Evolutionary conservation across 192 early-diverging fungal genomes (phyloP).

Genomic region (Pilobolus umbonatus): DNA sequence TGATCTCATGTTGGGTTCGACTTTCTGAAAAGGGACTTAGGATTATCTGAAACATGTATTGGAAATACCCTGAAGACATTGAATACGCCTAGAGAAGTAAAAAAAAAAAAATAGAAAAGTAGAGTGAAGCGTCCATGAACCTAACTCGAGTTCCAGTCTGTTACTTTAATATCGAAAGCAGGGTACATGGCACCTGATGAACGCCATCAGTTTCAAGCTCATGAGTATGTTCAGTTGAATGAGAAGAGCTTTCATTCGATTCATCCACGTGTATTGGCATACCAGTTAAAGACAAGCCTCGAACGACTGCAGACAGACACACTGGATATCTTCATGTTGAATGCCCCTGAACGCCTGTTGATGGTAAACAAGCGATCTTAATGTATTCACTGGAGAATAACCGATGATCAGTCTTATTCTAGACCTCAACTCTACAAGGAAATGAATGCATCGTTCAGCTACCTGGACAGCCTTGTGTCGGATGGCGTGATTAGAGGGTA

Average conservation of each 20-base stretch:
- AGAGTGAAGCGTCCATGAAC: background rate
- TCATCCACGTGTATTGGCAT: conserved; percentile 52
- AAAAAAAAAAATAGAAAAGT: conserved; percentile 7
- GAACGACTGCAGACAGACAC: conserved; percentile 45
- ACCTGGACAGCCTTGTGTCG: conserved; percentile 59
- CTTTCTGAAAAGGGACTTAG: conserved; percentile 20
- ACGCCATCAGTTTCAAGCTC: conserved; percentile 3
- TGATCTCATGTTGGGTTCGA: background rate
- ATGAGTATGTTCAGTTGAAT: conserved; percentile 40
- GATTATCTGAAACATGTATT: conserved; percentile 53
- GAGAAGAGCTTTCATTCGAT: conserved; percentile 58
- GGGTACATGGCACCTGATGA: conserved; percentile 39
- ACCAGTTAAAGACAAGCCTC: conserved; percentile 52
- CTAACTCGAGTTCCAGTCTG: conserved; percentile 18
- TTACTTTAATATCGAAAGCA: conserved; percentile 46
- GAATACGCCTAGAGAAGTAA: background rate
- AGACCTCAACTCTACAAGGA: conserved; percentile 48
- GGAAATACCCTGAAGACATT: conserved; percentile 40
- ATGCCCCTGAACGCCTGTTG: conserved; percentile 72
- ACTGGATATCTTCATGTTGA: conserved; percentile 72
- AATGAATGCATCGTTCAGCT: conserved; percentile 50
- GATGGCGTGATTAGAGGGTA: conserved; percentile 53
- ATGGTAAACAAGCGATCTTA: conserved; percentile 18
- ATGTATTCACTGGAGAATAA: background rate
- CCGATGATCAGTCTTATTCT: conserved; percentile 12